Percentiles rank a stretch among this genome's conserved stretches.
Evolutionary conservation across 805 yeast species (phyloP).

Genomic region (Yarrowia sp.): DNA sequence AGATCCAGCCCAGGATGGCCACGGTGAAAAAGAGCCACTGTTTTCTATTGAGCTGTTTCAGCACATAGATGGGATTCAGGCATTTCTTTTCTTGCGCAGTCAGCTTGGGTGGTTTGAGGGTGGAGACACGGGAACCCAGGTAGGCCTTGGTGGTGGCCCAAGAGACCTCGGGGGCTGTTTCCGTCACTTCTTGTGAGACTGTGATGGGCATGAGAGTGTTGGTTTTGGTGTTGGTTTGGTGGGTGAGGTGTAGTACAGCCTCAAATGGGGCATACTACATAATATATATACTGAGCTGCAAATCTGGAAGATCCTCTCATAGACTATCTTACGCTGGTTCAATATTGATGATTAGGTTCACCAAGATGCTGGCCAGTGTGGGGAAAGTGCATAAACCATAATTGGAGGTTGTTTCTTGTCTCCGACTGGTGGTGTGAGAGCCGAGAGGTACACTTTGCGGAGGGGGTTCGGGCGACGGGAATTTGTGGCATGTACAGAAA

Average conservation of each 20-base stretch:
- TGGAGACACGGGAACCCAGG: constrained; percentile 36
- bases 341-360: neutral
- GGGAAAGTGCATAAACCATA: constrained; percentile 1
- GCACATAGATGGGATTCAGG: constrained; percentile 62
- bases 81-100: constrained; percentile 27
- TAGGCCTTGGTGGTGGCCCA: constrained; percentile 33
- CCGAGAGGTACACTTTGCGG: neutral
- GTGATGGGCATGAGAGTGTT: constrained; percentile 8
- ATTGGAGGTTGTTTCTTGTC: neutral
- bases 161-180: constrained; percentile 31
- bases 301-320: neutral
- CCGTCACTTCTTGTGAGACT: constrained; percentile 14
- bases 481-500: neutral
- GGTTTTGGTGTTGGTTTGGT: neutral
- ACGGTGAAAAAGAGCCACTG: constrained; percentile 62
- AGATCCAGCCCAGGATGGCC: constrained; percentile 65
- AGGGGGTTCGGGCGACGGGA: neutral
- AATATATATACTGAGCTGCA: neutral
- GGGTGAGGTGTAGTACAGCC: neutral
- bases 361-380: neutral
- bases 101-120: constrained; percentile 35
- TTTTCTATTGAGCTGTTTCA: constrained; percentile 45
- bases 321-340: neutral
- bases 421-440: neutral
- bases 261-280: neutral